These are phyloP conservation scores for Nicotiana tomentosiformis DNA, from an alignment of 257 asterid species.

Conservation along the genomic window DNA sequence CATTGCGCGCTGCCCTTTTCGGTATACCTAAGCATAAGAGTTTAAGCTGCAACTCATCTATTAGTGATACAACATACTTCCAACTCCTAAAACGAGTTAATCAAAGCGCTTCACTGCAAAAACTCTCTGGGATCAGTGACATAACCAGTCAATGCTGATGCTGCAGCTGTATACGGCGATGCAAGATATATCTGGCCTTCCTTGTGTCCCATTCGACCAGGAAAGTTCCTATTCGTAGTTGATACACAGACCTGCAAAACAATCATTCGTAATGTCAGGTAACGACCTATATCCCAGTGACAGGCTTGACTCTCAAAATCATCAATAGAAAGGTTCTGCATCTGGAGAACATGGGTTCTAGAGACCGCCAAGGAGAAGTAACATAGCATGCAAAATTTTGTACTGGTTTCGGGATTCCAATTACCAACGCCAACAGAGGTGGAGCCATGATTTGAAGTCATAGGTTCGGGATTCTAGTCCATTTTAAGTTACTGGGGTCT, in stretches of 20 bases:
- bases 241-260: slow-evolving; percentile 74
- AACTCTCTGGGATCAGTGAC: slow-evolving; percentile 96
- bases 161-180: slow-evolving; percentile 98
- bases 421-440: too few species aligned
- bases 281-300: background rate
- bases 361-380: background rate
- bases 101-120: slow-evolving; percentile 41
- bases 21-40: background rate
- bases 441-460: too few species aligned
- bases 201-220: slow-evolving; percentile 96
- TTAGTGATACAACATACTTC: background rate
- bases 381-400: background rate
- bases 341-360: background rate
- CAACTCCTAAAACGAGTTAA: slow-evolving; percentile 1
- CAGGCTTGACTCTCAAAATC: background rate
- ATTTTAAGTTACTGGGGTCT: too few species aligned
- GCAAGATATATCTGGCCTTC: slow-evolving; percentile 97
- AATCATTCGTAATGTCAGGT: background rate
- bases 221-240: slow-evolving; percentile 88
- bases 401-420: too few species aligned
- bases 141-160: slow-evolving; percentile 88
- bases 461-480: too few species aligned
- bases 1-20: background rate
- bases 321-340: background rate
- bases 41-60: too few species aligned